Evolutionary conservation across 2,329 filamentous ascomycete species (phyloP).

Genomic region (Talaromyces sp.): DNA sequence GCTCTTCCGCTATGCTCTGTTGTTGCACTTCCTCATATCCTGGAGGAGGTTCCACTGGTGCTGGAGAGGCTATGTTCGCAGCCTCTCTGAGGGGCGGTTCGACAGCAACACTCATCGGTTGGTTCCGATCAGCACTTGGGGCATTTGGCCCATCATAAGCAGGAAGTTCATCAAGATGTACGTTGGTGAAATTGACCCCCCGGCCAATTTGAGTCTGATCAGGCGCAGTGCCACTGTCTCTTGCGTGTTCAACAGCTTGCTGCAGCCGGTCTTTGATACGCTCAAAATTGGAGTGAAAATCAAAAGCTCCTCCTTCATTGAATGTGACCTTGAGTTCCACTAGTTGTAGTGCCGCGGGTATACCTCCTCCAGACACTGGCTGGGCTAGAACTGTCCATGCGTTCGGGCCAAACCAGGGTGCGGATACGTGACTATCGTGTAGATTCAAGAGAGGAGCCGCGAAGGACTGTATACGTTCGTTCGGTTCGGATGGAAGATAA

Average conservation of each 20-base stretch:
- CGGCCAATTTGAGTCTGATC: constrained; percentile 31
- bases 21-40: constrained; percentile 90
- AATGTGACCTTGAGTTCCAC: constrained; percentile 84
- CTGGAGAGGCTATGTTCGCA: background rate
- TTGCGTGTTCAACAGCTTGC: constrained; percentile 72
- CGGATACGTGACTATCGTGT: constrained; percentile 77
- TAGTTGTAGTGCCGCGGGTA: constrained; percentile 67
- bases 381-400: constrained; percentile 78
- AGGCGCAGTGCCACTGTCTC: constrained; percentile 55
- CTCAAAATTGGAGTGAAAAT: constrained; percentile 80
- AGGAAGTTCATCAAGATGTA: constrained; percentile 82
- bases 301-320: constrained; percentile 90
- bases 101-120: background rate
- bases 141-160: constrained; percentile 68
- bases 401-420: constrained; percentile 90
- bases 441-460: constrained; percentile 83
- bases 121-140: background rate
- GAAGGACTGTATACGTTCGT: constrained; percentile 73
- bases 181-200: constrained; percentile 55
- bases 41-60: constrained; percentile 73
- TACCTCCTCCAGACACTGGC: constrained; percentile 77
- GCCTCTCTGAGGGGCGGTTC: background rate
- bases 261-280: constrained; percentile 77
- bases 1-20: constrained; percentile 68
- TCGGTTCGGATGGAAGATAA: constrained; percentile 73